phyloP scores from a whole-genome alignment of 2,329 filamentous ascomycete genomes.

The Capronia epimyces region DNA sequence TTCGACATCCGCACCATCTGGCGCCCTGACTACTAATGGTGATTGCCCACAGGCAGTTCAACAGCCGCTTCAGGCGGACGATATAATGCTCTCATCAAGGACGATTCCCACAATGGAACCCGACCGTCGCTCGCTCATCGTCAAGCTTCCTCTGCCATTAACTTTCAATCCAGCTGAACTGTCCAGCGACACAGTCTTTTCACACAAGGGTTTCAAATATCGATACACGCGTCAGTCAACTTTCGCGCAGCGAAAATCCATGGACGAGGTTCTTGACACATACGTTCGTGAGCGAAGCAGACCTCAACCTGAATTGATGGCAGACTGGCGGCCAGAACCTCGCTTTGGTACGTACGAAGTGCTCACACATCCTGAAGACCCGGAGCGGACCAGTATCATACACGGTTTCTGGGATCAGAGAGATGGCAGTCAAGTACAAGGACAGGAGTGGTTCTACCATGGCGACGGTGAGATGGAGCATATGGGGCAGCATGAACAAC shows the following conservation, averaged over 20 bases:
- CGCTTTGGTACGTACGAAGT: constrained; percentile 19
- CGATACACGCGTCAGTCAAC: constrained; percentile 21
- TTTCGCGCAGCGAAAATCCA: constrained; percentile 18
- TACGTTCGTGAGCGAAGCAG: constrained; percentile 12
- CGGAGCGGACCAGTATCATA: constrained; percentile 8
- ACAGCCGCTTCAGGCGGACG: too few relatives aligned
- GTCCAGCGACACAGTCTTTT: constrained; percentile 14
- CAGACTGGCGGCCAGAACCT: neutral
- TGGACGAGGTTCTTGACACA: constrained; percentile 12
- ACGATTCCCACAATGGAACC: neutral
- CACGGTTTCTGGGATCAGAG: constrained; percentile 25
- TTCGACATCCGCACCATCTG: neutral
- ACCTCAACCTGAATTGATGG: neutral
- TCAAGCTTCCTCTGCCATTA: constrained; percentile 9
- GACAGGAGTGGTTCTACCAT: constrained; percentile 22
- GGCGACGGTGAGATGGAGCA: constrained; percentile 9
- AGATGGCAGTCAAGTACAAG: constrained; percentile 11
- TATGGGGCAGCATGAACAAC: neutral
- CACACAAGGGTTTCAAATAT: constrained; percentile 23
- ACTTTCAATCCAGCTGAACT: constrained; percentile 13
- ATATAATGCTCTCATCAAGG: neutral
- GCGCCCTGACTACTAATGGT: neutral
- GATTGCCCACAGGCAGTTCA: neutral
- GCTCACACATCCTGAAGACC: constrained; percentile 13
- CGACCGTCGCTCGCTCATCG: neutral